Conservation (phyloP, 2,329 filamentous ascomycete genomes). For the Exserohilum rostratum region DNA sequence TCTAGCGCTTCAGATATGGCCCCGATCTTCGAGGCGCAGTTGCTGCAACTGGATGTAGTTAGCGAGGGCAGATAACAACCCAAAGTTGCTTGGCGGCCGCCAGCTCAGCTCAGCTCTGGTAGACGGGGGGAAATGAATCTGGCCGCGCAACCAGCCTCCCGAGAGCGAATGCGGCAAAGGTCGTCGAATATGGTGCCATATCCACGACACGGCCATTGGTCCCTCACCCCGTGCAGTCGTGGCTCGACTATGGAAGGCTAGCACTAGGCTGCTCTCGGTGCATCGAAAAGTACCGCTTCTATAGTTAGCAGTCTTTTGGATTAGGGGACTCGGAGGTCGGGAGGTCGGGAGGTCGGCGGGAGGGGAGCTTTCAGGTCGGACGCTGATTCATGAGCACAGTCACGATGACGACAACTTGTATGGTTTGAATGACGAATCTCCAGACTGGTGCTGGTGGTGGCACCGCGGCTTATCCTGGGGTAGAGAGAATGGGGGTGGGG, state of each 20-base stretch:
- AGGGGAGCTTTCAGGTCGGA: too few relatives aligned
- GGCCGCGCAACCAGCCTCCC: conserved; percentile 1
- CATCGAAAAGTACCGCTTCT: conserved; percentile 3
- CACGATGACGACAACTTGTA: conserved; percentile 1
- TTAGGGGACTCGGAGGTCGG: background rate
- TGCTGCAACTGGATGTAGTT: conserved; percentile 6
- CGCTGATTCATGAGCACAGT: background rate
- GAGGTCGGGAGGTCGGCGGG: too few relatives aligned
- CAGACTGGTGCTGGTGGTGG: too few relatives aligned
- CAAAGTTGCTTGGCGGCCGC: conserved; percentile 10
- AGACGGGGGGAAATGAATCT: conserved; percentile 3
- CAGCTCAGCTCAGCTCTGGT: conserved; percentile 8
- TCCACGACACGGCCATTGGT: conserved; percentile 6
- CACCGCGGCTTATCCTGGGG: too few relatives aligned
- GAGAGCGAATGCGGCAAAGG: conserved; percentile 12
- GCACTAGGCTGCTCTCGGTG: conserved; percentile 2
- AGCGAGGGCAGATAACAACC: conserved; percentile 15
- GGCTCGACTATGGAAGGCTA: background rate
- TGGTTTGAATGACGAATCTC: background rate
- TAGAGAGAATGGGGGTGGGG: too few relatives aligned
- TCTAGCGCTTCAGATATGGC: conserved; percentile 13
- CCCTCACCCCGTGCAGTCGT: conserved; percentile 1
- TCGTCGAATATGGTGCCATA: conserved; percentile 5
- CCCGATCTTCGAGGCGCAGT: conserved; percentile 7
- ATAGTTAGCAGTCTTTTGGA: conserved; percentile 5